Evolutionary conservation across 352 stramenopile genomes (phyloP).

Genomic region (Pythium guiyangense): DNA sequence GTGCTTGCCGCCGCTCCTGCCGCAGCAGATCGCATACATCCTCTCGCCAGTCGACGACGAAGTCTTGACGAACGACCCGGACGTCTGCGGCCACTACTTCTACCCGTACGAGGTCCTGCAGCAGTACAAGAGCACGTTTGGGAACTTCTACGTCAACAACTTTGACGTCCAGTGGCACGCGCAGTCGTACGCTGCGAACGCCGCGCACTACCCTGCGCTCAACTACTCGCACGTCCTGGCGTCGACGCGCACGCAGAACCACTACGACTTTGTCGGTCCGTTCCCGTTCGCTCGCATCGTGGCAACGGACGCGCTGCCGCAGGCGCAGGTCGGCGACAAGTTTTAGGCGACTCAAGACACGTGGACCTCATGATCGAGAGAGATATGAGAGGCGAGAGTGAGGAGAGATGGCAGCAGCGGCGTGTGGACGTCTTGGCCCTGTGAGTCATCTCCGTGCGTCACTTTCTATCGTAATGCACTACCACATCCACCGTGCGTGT

Average conservation of each 20-base stretch:
- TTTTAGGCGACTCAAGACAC: too few species aligned
- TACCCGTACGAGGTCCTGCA: constrained; percentile 67
- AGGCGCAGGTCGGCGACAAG: not conserved
- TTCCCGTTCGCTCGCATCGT: constrained; percentile 68
- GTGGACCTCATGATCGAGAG: too few species aligned
- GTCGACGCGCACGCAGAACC: constrained; percentile 62
- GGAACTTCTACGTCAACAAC: constrained; percentile 70
- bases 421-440: too few species aligned
- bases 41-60: constrained; percentile 49
- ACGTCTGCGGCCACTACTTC: constrained; percentile 72
- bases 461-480: too few species aligned
- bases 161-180: constrained; percentile 63
- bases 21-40: constrained; percentile 54
- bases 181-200: constrained; percentile 64
- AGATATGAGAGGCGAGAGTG: too few species aligned
- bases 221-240: constrained; percentile 58
- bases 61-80: constrained; percentile 47
- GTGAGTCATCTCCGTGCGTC: too few species aligned
- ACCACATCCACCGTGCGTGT: too few species aligned
- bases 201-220: constrained; percentile 32
- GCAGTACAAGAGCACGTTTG: constrained; percentile 49
- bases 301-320: constrained; percentile 21
- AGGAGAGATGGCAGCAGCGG: too few species aligned
- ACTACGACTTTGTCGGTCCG: constrained; percentile 58
- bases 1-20: constrained; percentile 53